These are phyloP conservation scores for Suillus weaverae DNA, from an alignment of 768 basidiomycete species.

Conservation along the genomic window DNA sequence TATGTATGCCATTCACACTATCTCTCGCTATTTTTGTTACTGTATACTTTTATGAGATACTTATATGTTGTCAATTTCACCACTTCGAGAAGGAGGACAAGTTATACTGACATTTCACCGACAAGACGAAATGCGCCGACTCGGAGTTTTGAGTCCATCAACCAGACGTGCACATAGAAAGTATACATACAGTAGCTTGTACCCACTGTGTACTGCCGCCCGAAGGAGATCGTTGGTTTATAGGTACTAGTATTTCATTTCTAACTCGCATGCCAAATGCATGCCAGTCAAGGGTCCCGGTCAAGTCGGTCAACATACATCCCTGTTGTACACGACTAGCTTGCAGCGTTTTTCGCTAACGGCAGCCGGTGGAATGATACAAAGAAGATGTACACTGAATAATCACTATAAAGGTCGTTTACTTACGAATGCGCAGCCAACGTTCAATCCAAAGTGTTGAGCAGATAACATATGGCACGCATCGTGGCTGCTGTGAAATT, in stretches of 20 bases:
- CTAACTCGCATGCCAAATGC: neutral
- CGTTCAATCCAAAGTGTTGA: neutral
- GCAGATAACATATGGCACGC: neutral
- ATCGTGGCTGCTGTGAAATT: neutral
- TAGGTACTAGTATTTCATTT: neutral
- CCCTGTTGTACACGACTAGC: neutral
- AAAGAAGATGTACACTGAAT: no score
- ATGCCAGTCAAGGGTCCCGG: neutral
- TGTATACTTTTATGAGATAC: neutral
- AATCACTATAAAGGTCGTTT: neutral
- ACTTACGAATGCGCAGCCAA: neutral
- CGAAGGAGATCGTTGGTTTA: neutral
- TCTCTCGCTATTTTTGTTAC: neutral
- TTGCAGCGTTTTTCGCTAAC: neutral
- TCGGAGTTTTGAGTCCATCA: neutral
- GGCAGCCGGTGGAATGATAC: neutral
- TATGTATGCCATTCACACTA: neutral
- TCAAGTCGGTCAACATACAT: neutral
- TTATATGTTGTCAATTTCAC: neutral
- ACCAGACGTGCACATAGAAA: no score
- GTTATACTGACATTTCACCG: neutral
- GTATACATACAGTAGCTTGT: neutral
- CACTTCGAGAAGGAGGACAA: neutral
- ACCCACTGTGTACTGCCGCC: neutral
- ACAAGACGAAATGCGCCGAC: neutral